Conservation (phyloP, 1,284 basidiomycete genomes). For the Stereum hirsutum region DNA sequence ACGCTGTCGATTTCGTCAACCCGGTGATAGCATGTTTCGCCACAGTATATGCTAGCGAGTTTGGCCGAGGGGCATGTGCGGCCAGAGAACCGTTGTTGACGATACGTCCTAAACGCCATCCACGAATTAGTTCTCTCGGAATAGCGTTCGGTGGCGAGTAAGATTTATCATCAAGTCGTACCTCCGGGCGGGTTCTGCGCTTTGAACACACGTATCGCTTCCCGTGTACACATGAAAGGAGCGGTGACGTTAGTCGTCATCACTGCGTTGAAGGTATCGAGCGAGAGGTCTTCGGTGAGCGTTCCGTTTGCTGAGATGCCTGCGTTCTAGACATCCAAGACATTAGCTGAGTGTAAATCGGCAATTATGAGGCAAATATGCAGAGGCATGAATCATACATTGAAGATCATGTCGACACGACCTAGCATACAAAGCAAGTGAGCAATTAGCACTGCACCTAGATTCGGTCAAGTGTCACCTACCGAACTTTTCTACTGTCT, state of each 20-base stretch:
- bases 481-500: conserved; percentile 39
- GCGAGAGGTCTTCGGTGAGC: conserved; percentile 51
- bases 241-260: conserved; percentile 66
- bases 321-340: background rate
- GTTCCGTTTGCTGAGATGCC: background rate
- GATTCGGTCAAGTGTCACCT: background rate
- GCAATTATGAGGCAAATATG: too few relatives aligned
- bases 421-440: background rate
- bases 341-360: too few relatives aligned
- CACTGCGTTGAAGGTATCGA: conserved; percentile 53
- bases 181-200: conserved; percentile 65
- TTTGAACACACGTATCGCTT: conserved; percentile 71
- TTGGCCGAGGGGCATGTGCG: conserved; percentile 64
- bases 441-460: background rate
- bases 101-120: conserved; percentile 55
- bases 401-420: background rate
- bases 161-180: too few relatives aligned
- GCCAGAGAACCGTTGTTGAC: conserved; percentile 82
- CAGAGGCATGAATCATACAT: background rate
- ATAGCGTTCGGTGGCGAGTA: too few relatives aligned
- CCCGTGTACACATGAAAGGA: conserved; percentile 69
- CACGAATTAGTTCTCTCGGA: too few relatives aligned
- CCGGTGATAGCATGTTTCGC: conserved; percentile 77
- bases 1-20: conserved; percentile 63
- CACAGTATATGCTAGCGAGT: conserved; percentile 58